phyloP scores from a whole-genome alignment of 139 green algal species.

The Protoeuglena noctilucae region DNA sequence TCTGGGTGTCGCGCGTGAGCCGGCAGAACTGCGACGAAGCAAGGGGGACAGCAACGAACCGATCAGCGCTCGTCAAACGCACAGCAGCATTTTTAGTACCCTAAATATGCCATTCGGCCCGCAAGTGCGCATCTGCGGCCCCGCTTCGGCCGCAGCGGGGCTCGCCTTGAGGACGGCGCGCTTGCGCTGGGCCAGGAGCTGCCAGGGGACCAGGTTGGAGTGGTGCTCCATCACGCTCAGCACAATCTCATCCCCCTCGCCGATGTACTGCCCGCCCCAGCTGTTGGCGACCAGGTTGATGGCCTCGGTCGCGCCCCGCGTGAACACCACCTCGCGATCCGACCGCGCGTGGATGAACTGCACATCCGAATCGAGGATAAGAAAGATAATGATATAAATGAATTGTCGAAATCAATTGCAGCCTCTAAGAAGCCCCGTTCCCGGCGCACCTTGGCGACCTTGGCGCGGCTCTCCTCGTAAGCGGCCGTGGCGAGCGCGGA shows the following conservation, averaged over 20 bases:
- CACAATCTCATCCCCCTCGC: slow-evolving; percentile 85
- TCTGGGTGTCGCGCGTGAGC: slow-evolving; percentile 7
- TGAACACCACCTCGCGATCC: slow-evolving; percentile 77
- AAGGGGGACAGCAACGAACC: too few species aligned
- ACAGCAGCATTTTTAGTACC: too few species aligned
- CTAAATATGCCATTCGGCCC: too few species aligned
- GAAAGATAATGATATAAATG: too few species aligned
- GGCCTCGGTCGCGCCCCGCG: slow-evolving; percentile 82
- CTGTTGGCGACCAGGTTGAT: slow-evolving; percentile 94
- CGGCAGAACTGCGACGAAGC: too few species aligned
- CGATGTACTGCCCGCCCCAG: slow-evolving; percentile 72
- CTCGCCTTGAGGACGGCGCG: slow-evolving; percentile 60
- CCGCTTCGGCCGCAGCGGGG: too few species aligned
- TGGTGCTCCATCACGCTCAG: slow-evolving; percentile 91
- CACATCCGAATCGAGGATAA: slow-evolving; percentile 17
- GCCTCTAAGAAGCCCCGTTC: too few species aligned
- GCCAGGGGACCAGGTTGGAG: slow-evolving; percentile 96
- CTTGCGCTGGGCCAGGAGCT: slow-evolving; percentile 68
- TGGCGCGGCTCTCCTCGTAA: slow-evolving; percentile 74
- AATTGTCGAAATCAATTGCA: too few species aligned
- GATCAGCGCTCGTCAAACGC: too few species aligned
- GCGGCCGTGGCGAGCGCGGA: slow-evolving; percentile 60
- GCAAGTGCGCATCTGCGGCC: too few species aligned
- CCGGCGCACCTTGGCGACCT: slow-evolving; percentile 35
- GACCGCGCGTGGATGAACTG: slow-evolving; percentile 62